These are phyloP conservation scores for Aspergillus cristatus DNA, from an alignment of 495 filamentous ascomycete species.

Conservation along the genomic window DNA sequence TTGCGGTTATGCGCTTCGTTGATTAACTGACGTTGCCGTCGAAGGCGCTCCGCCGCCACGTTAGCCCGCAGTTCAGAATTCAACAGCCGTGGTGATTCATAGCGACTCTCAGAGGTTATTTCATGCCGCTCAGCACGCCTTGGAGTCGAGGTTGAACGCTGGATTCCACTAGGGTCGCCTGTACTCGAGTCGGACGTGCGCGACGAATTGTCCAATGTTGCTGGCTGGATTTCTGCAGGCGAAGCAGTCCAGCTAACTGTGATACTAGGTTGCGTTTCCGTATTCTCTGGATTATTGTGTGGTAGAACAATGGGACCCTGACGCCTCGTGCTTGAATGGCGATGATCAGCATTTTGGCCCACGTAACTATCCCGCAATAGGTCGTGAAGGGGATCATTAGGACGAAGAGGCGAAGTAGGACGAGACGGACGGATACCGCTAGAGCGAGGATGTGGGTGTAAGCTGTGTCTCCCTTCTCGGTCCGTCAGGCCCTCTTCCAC, in stretches of 20 bases:
- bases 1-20: slow-evolving; percentile 30
- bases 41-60: slow-evolving; percentile 32
- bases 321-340: slow-evolving; percentile 30
- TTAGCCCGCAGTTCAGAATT: slow-evolving; percentile 31
- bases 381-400: slow-evolving; percentile 16
- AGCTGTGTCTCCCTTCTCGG: slow-evolving; percentile 18
- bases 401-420: slow-evolving; percentile 26
- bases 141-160: slow-evolving; percentile 25
- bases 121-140: slow-evolving; percentile 22
- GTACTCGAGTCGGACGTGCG: slow-evolving; percentile 12
- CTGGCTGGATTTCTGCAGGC: slow-evolving; percentile 23
- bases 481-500: slow-evolving; percentile 27
- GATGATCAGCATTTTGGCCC: slow-evolving; percentile 17
- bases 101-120: slow-evolving; percentile 15
- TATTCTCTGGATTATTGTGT: slow-evolving; percentile 20
- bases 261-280: slow-evolving; percentile 27
- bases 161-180: slow-evolving; percentile 12
- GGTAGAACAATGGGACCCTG: slow-evolving; percentile 38
- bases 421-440: slow-evolving; percentile 32
- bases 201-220: slow-evolving; percentile 11
- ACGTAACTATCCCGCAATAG: slow-evolving; percentile 22
- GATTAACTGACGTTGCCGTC: slow-evolving; percentile 31
- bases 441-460: slow-evolving; percentile 24
- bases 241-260: slow-evolving; percentile 32
- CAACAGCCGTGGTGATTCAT: slow-evolving; percentile 21